Percentiles rank a stretch among this genome's conserved stretches.
Evolutionary conservation across 2,329 filamentous ascomycete genomes (phyloP).

Genomic region (Calonectria montana): DNA sequence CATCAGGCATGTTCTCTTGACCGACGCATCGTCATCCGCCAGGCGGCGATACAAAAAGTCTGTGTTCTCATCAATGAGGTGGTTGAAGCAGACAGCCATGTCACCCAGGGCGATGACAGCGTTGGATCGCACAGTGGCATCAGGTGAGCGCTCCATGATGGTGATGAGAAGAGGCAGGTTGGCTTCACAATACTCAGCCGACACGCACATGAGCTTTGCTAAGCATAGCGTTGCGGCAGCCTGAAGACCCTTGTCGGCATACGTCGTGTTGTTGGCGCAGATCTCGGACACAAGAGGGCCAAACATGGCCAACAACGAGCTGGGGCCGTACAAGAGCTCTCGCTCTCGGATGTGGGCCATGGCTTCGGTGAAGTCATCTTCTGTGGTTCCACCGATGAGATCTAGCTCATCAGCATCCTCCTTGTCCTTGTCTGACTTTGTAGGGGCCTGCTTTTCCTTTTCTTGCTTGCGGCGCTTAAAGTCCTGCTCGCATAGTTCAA

Average conservation of each 20-base stretch:
- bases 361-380: constrained; percentile 90
- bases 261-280: constrained; percentile 93
- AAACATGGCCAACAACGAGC: constrained; percentile 88
- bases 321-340: constrained; percentile 83
- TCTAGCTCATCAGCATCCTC: constrained; percentile 90
- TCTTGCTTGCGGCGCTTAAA: constrained; percentile 97
- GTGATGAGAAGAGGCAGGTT: constrained; percentile 95
- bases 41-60: constrained; percentile 96
- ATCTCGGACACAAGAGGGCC: constrained; percentile 93
- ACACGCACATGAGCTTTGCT: constrained; percentile 99
- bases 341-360: constrained; percentile 86
- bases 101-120: constrained; percentile 97
- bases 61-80: constrained; percentile 98
- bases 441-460: constrained; percentile 74
- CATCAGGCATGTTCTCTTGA: constrained; percentile 98
- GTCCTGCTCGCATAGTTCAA: constrained; percentile 96
- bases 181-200: constrained; percentile 92
- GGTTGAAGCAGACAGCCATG: constrained; percentile 99
- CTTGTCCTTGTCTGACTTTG: constrained; percentile 63
- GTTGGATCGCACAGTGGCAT: constrained; percentile 93
- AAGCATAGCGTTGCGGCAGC: constrained; percentile 93
- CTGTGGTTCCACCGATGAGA: constrained; percentile 94
- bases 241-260: constrained; percentile 90
- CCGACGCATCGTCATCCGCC: constrained; percentile 86
- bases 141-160: constrained; percentile 93